Conservation (phyloP, 192 early-diverging fungal species). For the Powellomyces hirtus region DNA sequence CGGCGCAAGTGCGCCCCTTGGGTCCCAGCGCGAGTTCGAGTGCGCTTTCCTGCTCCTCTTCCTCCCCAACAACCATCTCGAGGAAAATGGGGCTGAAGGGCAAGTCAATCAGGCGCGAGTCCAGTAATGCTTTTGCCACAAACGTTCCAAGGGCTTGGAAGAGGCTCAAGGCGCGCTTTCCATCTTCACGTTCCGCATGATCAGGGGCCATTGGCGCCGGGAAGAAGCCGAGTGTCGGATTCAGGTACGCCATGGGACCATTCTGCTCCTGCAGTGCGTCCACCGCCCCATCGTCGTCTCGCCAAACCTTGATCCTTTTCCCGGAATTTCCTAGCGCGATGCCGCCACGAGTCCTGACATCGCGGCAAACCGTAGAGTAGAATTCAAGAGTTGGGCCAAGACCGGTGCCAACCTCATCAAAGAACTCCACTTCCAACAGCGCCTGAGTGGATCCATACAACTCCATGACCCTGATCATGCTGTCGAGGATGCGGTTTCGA, state of each 20-base stretch:
- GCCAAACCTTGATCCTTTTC: slow-evolving; percentile 58
- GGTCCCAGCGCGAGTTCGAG: slow-evolving; percentile 15
- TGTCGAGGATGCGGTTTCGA: slow-evolving; percentile 73
- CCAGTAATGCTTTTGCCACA: slow-evolving; percentile 84
- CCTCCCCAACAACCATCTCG: slow-evolving; percentile 59
- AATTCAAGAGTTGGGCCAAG: slow-evolving; percentile 92
- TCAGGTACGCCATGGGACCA: slow-evolving; percentile 17
- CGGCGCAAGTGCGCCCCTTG: slow-evolving; percentile 4
- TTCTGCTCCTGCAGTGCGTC: background rate
- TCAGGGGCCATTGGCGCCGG: slow-evolving; percentile 25
- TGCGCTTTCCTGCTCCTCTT: slow-evolving; percentile 33
- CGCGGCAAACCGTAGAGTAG: slow-evolving; percentile 75
- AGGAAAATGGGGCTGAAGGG: slow-evolving; percentile 76
- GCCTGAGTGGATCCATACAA: slow-evolving; percentile 67
- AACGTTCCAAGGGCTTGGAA: slow-evolving; percentile 81
- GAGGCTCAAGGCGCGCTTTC: slow-evolving; percentile 50
- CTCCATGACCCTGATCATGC: slow-evolving; percentile 83
- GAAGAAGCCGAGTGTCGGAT: slow-evolving; percentile 32
- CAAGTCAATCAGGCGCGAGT: slow-evolving; percentile 82
- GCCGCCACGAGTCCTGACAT: slow-evolving; percentile 46
- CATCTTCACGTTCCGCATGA: slow-evolving; percentile 31
- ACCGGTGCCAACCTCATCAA: slow-evolving; percentile 90
- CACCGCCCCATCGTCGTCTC: slow-evolving; percentile 45
- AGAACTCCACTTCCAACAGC: slow-evolving; percentile 89
- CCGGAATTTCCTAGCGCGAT: slow-evolving; percentile 20